Evolutionary conservation across 768 basidiomycete species (phyloP), one percentile per base, ranked within the genome.

Genomic region (Psilocybe sp.): DNA sequence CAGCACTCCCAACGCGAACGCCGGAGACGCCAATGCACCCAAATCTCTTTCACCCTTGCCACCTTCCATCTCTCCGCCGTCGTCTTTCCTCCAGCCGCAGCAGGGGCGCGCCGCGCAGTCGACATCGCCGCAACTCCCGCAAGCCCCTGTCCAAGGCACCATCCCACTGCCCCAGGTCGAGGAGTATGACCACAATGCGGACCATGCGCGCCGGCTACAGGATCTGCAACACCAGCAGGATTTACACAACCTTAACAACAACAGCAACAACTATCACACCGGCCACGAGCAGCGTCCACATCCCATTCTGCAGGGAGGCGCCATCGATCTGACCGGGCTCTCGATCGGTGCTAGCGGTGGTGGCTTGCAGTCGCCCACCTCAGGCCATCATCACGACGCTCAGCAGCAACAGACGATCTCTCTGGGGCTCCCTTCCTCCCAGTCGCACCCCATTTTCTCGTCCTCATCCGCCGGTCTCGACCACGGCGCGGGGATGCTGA

Each of bases 91-190:
- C 4, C 3, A 51, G 8, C 53, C 35, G 9, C 47, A 52, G n/a
- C 55, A 53, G 40, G 40, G 44, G 33, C 41, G 35, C 3, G 23
- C 4, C 23, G 23, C 23, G 7, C 23, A 28, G 15, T 16, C 55
- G 15, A 48, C 46, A 5, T 48, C 53, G 34, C 46, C 51, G 14
- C 46, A 51, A 12, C 54, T 59, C 1, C 69, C 70, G 1, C 56
- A 62, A 18, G 66, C 65, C 28, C 68, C 69, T n/a, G 46, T 62
- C 0, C 63, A 65, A 33, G 60, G 60, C 44, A 67, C 69, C 2
- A 64, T 71, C 35, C 69, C 69, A 11, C 57, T 71, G 10, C 70
- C 70, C 7, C 54, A 61, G 14, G 46, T 69, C 11, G 60, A 64
- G 32, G 56, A 54, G 5, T 42, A 41, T 41, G 49, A 52, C 38